These are phyloP conservation scores for Fonsecaea pedrosoi DNA, from an alignment of 2,329 filamentous ascomycete species.

Conservation along the genomic window DNA sequence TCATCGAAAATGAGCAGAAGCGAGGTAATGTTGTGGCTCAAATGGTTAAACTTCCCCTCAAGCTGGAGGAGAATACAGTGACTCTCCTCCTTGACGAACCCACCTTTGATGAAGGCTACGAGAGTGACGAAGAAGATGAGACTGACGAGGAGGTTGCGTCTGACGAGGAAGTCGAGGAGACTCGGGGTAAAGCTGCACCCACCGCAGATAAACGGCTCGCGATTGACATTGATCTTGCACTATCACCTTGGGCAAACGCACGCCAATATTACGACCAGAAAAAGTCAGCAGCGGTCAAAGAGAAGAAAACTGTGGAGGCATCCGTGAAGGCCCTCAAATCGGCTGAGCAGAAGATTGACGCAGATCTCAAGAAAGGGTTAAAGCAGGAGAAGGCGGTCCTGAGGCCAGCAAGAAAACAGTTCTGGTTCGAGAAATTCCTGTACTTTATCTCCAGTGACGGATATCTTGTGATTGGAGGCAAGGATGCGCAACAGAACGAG, in stretches of 20 bases:
- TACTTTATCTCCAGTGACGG: constrained; percentile 97
- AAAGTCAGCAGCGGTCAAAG: constrained; percentile 81
- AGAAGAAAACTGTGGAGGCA: constrained; percentile 83
- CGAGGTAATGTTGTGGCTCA: constrained; percentile 83
- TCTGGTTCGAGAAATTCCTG: constrained; percentile 97
- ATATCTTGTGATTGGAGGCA: constrained; percentile 87
- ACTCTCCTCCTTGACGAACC: constrained; percentile 79
- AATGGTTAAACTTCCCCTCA: constrained; percentile 84
- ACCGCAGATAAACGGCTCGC: constrained; percentile 58
- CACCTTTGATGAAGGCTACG: constrained; percentile 66
- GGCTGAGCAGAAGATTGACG: constrained; percentile 84
- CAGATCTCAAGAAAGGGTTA: constrained; percentile 83
- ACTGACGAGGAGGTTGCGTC: constrained; percentile 57
- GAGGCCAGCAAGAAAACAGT: constrained; percentile 78
- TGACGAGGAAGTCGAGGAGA: constrained; percentile 40
- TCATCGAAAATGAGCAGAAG: constrained; percentile 86
- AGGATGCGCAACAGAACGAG: constrained; percentile 88
- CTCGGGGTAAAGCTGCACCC: constrained; percentile 36
- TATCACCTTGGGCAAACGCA: constrained; percentile 88
- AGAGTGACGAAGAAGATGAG: constrained; percentile 63
- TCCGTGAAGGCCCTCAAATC: constrained; percentile 84
- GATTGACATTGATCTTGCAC: constrained; percentile 82
- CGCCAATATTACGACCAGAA: constrained; percentile 91
- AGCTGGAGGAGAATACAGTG: constrained; percentile 86
- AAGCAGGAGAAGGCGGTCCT: constrained; percentile 92